Conservation (phyloP, 2,329 filamentous ascomycete species). For the Emergomyces africanus region DNA sequence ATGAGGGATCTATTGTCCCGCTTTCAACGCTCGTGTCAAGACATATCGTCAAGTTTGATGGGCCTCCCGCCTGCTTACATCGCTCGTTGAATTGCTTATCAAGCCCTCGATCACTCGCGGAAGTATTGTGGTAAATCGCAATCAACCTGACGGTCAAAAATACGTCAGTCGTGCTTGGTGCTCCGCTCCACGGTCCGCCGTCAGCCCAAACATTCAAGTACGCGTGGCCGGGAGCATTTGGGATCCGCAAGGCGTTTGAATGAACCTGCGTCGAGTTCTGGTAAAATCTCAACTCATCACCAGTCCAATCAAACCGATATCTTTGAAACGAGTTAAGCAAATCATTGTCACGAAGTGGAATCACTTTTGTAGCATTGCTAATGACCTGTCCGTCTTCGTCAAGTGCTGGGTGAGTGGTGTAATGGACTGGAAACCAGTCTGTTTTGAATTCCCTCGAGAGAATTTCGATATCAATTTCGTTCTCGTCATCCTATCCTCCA, state of each 20-base stretch:
- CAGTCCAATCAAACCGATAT: slow-evolving; percentile 19
- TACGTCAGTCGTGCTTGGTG: slow-evolving; percentile 17
- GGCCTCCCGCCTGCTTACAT: slow-evolving; percentile 14
- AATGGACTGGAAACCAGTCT: slow-evolving; percentile 16
- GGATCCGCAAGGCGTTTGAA: slow-evolving; percentile 10
- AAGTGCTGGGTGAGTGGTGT: slow-evolving; percentile 17
- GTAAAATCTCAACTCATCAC: slow-evolving; percentile 14
- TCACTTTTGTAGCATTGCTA: slow-evolving; percentile 14
- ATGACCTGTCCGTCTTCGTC: slow-evolving; percentile 12
- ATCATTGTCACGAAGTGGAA: slow-evolving; percentile 9
- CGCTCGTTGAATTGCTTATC: slow-evolving; percentile 8
- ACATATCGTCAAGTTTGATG: slow-evolving; percentile 13
- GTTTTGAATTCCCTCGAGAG: slow-evolving; percentile 15
- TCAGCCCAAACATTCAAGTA: slow-evolving; percentile 21
- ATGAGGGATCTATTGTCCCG: slow-evolving; percentile 8
- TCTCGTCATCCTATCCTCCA: slow-evolving; percentile 14
- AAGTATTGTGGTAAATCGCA: slow-evolving; percentile 18
- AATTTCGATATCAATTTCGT: slow-evolving; percentile 19
- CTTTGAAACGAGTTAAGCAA: slow-evolving; percentile 11
- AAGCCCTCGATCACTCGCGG: slow-evolving; percentile 9
- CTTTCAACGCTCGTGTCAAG: slow-evolving; percentile 8
- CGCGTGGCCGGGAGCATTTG: slow-evolving; percentile 12
- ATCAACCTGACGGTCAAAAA: slow-evolving; percentile 14
- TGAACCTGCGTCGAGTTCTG: slow-evolving; percentile 15
- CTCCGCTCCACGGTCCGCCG: slow-evolving; percentile 17